phyloP scores from a whole-genome alignment of 257 asterid genomes.

The Rauvolfia tetraphylla region DNA sequence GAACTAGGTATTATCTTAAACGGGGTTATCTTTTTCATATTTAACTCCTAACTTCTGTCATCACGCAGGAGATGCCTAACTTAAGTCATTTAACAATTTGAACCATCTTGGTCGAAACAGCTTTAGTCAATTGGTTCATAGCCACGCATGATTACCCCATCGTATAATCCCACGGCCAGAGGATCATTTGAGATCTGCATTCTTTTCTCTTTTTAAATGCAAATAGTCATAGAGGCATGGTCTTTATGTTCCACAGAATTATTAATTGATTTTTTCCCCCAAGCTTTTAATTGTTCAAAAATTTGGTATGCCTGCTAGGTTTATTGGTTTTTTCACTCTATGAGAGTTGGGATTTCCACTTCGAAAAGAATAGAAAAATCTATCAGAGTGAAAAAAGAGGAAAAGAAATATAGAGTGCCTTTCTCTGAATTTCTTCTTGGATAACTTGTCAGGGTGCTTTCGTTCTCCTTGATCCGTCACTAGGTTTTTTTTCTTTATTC shows the following conservation, averaged over 20 bases:
- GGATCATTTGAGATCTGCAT: neutral
- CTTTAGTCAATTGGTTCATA: neutral
- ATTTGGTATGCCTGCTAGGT: neutral
- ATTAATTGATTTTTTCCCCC: neutral
- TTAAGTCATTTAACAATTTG: neutral
- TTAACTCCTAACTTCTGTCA: neutral
- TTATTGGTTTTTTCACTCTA: neutral
- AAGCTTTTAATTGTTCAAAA: neutral
- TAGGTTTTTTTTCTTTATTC: neutral
- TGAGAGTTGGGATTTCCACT: neutral
- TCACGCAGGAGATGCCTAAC: neutral
- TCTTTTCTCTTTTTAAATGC: neutral
- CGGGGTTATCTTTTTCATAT: neutral
- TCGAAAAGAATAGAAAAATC: neutral
- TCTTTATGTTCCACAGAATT: neutral
- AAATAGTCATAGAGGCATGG: neutral
- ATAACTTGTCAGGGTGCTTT: neutral
- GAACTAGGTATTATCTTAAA: conserved; percentile 53
- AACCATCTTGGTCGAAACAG: neutral
- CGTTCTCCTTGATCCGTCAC: neutral
- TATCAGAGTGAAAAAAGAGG: too few species aligned
- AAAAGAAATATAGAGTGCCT: neutral
- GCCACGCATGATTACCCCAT: neutral
- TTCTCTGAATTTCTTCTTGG: neutral
- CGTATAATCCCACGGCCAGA: neutral